These are phyloP conservation scores for Stephania yunnanensis DNA, from an alignment of 164 flowering plant species.

Conservation along the genomic window DNA sequence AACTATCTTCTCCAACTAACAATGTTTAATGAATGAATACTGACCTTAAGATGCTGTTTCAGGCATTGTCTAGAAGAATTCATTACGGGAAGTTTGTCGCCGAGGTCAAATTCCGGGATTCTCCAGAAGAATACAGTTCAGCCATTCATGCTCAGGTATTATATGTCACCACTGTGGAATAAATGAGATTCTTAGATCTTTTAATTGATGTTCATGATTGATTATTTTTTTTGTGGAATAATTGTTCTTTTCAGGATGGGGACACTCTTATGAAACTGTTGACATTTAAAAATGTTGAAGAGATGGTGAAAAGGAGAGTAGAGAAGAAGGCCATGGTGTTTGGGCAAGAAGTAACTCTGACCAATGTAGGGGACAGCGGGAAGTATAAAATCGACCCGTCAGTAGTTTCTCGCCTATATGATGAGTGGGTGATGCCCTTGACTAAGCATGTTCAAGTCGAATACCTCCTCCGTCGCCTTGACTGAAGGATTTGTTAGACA, in stretches of 20 bases:
- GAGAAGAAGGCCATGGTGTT: conserved; percentile 66
- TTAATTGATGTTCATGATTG: neutral
- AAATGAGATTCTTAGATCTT: neutral
- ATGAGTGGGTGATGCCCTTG: conserved; percentile 88
- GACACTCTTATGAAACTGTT: conserved; percentile 67
- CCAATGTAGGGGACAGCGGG: conserved; percentile 7
- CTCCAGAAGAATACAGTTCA: conserved; percentile 62
- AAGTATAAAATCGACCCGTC: conserved; percentile 61
- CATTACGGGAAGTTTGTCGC: conserved; percentile 93
- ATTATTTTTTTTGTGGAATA: neutral
- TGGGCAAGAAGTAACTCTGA: conserved; percentile 60
- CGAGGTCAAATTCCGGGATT: conserved; percentile 68
- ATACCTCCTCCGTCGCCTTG: conserved; percentile 82
- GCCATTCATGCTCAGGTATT: conserved; percentile 66
- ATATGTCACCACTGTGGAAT: neutral
- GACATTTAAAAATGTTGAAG: conserved; percentile 62
- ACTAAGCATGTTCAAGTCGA: conserved; percentile 79
- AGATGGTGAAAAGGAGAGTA: conserved; percentile 65
- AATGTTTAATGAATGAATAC: neutral
- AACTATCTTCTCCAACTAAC: neutral
- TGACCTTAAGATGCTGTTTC: conserved; percentile 5
- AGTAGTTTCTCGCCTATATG: conserved; percentile 49
- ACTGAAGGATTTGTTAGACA: conserved; percentile 25
- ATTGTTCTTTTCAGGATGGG: conserved; percentile 42
- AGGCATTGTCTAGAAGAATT: conserved; percentile 89